These are phyloP conservation scores for Pestalotiopsis sp. DNA, from an alignment of 2,329 filamentous ascomycete genomes.

Conservation along the genomic window DNA sequence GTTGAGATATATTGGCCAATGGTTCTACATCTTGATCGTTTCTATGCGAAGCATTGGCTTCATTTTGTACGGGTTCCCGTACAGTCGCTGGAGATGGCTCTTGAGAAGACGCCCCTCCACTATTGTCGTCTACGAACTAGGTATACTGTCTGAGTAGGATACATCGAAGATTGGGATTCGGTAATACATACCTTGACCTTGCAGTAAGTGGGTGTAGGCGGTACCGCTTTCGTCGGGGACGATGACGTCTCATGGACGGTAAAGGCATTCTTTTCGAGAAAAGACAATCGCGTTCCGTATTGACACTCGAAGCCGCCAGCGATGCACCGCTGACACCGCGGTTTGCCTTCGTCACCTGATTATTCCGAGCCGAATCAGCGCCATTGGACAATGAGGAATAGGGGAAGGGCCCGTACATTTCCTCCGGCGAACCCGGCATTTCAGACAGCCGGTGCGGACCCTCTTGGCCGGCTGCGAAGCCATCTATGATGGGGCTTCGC, in stretches of 20 bases:
- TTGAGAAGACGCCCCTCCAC: background rate
- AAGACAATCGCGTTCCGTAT: conserved; percentile 50
- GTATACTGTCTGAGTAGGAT: background rate
- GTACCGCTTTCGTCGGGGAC: conserved; percentile 8
- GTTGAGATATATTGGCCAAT: background rate
- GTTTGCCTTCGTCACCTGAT: conserved; percentile 53
- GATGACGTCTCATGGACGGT: conserved; percentile 31
- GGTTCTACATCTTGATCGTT: background rate
- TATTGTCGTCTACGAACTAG: background rate
- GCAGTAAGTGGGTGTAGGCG: conserved; percentile 19
- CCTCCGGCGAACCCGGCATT: conserved; percentile 49
- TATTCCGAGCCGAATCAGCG: background rate
- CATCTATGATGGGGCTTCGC: conserved; percentile 5
- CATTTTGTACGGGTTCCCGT: background rate
- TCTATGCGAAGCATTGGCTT: background rate
- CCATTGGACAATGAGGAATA: background rate
- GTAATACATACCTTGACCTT: background rate
- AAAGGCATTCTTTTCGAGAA: conserved; percentile 50
- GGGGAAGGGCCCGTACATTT: conserved; percentile 41
- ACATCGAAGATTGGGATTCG: background rate
- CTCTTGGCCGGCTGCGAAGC: conserved; percentile 24
- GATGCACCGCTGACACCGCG: conserved; percentile 49
- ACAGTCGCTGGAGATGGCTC: background rate
- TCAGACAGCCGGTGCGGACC: conserved; percentile 48
- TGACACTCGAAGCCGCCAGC: conserved; percentile 49